Base-by-base conservation (phyloP, 352 stramenopile species). In the Pythium periplocum region DNA sequence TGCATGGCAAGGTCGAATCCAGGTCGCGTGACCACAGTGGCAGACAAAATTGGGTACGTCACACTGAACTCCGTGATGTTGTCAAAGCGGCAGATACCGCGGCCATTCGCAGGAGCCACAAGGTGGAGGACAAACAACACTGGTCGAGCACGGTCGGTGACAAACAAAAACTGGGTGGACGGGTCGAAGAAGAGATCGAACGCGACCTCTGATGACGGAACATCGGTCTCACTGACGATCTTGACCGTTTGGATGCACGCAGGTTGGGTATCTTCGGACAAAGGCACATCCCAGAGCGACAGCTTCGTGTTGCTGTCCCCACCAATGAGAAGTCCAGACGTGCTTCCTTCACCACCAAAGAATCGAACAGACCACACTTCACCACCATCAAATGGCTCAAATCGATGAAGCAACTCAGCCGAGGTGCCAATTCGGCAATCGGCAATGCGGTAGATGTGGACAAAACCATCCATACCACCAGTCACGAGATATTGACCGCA, bases 61-160 rank as follows among this genome's bases (percentile, higher is more conserved):
- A 93, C 54, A 44, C 73, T 64, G 48, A 93, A 93, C 54, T 93
- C 83, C 8, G 79, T 91, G 17, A 90, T 71, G 48, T 91, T 91
- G 61, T 93, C 77, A 37, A 93, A 86, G 12, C 64, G 71, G 31
- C 78, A 73, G 8, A 73, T 63, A 39, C 62, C 68, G 34, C 68
- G 63, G 9, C 55, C 34, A 34, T 73, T 76, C 26, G 56, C 44
- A 35, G 68, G 77, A 30, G 52, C 44, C 2, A 66, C 66, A 34
- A 93, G 58, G 42, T 93, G 83, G 9, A 93, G 67, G 3, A 83
- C 75, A 55, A 85, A 90, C 32, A 93, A 59, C 36, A 84, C 41
- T 30, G 83, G 75, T 6, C 74, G 71, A 2, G 59, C 61, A 3
- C 83, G 78, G 52, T 91, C 79, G 0, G 83, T 78, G n/a, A 93